These are phyloP conservation scores for Rasamsonia emersonii DNA, from an alignment of 2,329 filamentous ascomycete genomes.

Conservation along the genomic window DNA sequence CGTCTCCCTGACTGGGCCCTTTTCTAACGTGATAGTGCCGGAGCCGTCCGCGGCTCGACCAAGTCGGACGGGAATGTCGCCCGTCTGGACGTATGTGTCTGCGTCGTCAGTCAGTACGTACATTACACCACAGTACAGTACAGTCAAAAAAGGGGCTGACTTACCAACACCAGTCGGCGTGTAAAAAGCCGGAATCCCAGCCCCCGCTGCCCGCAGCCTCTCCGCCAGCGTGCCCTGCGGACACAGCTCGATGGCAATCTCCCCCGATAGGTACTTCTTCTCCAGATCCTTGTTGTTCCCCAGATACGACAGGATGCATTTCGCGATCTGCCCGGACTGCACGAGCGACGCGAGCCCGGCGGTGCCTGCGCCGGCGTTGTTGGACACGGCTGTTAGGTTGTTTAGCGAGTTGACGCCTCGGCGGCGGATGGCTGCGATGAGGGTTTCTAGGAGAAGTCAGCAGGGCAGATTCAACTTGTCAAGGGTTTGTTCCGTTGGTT, in stretches of 20 bases:
- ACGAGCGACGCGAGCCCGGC: conserved; percentile 72
- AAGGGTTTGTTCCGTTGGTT: too few species aligned
- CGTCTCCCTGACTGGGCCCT: conserved; percentile 74
- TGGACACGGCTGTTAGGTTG: conserved; percentile 80
- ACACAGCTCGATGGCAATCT: conserved; percentile 83
- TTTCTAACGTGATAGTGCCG: conserved; percentile 41
- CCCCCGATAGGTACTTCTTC: conserved; percentile 75
- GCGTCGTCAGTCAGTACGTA: too few species aligned
- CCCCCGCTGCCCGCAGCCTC: conserved; percentile 78
- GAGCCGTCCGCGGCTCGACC: conserved; percentile 69
- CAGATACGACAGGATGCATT: conserved; percentile 90
- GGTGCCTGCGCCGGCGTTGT: conserved; percentile 85
- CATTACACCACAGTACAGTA: too few species aligned
- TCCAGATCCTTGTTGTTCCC: conserved; percentile 94
- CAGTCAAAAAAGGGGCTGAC: too few species aligned
- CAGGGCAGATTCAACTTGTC: too few species aligned
- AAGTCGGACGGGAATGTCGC: conserved; percentile 73
- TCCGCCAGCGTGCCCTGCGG: conserved; percentile 92
- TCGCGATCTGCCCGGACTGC: conserved; percentile 73
- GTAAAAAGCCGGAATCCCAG: conserved; percentile 87
- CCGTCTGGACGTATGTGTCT: conserved; percentile 83
- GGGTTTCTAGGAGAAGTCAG: conserved; percentile 69
- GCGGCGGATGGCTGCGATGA: conserved; percentile 57
- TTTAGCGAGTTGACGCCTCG: conserved; percentile 60
- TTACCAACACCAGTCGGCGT: conserved; percentile 79